A percentile compares a stretch with the other conserved stretches of the same genome.
Conservation (phyloP, 805 yeast species). For the Candida ascalaphidarum region DNA sequence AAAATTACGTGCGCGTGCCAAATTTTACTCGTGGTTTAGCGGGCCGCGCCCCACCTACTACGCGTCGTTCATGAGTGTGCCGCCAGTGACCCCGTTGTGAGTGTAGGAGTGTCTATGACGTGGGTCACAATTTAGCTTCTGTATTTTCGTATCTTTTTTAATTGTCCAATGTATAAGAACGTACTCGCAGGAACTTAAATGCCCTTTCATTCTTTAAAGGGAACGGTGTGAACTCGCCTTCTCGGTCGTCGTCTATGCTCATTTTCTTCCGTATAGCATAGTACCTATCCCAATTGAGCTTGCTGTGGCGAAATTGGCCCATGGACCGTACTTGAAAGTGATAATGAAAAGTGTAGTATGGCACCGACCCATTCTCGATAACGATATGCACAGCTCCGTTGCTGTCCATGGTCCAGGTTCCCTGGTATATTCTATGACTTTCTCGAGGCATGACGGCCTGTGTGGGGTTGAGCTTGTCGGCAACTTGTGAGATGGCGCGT, state of each 20-base stretch:
- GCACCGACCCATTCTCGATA: constrained; percentile 50
- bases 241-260: constrained; percentile 36
- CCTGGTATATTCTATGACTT: constrained; percentile 32
- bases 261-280: constrained; percentile 41
- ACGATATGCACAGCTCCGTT: constrained; percentile 41
- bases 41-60: too few relatives aligned
- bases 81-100: too few relatives aligned
- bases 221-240: constrained; percentile 40
- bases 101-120: too few relatives aligned
- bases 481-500: constrained; percentile 10
- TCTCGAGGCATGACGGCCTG: constrained; percentile 11
- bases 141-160: too few relatives aligned
- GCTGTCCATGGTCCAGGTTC: constrained; percentile 50
- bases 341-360: constrained; percentile 56
- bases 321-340: constrained; percentile 48
- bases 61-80: too few relatives aligned
- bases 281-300: constrained; percentile 63
- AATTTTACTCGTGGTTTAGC: too few relatives aligned
- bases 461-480: constrained; percentile 10
- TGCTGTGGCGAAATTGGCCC: constrained; percentile 56
- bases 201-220: constrained; percentile 66
- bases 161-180: constrained; percentile 16
- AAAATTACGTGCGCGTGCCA: too few relatives aligned
- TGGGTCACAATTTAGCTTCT: too few relatives aligned
- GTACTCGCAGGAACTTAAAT: constrained; percentile 66